phyloP scores from a whole-genome alignment of 192 early-diverging fungal genomes.

The Haplosporangium gracile region DNA sequence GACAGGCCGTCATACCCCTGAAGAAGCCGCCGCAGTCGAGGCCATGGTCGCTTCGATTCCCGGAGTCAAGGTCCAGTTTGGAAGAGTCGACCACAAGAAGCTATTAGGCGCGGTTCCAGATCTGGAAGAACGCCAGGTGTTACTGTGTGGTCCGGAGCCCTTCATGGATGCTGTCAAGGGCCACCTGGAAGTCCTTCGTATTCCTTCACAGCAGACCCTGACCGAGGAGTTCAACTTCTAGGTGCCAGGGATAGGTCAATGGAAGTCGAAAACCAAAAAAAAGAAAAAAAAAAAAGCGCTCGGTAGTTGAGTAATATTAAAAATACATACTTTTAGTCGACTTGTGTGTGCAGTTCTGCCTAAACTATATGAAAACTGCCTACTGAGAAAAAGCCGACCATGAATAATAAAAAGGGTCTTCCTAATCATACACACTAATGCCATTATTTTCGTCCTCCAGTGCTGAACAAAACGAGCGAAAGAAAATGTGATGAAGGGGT shows the following conservation, averaged over 20 bases:
- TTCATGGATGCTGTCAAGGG: slow-evolving; percentile 44
- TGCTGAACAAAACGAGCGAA: too few relatives aligned
- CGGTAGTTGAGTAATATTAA: neutral
- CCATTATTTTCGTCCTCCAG: neutral
- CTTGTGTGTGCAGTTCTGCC: neutral
- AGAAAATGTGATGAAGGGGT: too few relatives aligned
- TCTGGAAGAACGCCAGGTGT: slow-evolving; percentile 14
- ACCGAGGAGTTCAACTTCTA: slow-evolving; percentile 45
- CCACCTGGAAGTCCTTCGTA: slow-evolving; percentile 6
- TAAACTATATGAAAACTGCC: neutral
- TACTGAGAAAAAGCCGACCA: neutral
- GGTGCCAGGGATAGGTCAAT: too few relatives aligned
- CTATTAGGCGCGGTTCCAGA: slow-evolving; percentile 9
- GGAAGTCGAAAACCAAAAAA: neutral
- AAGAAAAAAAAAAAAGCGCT: neutral
- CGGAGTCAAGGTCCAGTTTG: neutral
- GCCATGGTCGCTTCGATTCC: neutral
- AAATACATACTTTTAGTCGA: neutral
- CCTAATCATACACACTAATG: slow-evolving; percentile 1
- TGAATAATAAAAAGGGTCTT: neutral
- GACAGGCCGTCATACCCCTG: neutral
- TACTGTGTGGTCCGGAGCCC: slow-evolving; percentile 41
- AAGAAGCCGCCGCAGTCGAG: neutral
- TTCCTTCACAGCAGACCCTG: slow-evolving; percentile 7
- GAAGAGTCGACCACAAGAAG: neutral